These are phyloP conservation scores for Fusarium tricinctum DNA, from an alignment of 2,329 filamentous ascomycete genomes.

Conservation along the genomic window DNA sequence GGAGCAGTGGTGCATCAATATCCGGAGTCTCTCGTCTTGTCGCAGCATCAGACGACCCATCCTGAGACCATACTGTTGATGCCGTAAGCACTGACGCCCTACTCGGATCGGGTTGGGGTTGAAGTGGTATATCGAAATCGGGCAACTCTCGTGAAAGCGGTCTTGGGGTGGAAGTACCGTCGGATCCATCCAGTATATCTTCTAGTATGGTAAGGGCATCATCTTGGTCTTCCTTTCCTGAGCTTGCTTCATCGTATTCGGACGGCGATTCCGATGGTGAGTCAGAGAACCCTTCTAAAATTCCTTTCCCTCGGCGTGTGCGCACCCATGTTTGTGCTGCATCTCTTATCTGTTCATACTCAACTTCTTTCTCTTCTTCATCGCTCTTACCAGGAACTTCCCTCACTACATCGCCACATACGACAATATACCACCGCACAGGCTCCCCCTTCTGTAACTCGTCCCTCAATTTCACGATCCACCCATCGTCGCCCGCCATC, in stretches of 20 bases:
- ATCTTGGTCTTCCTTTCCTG: slow-evolving; percentile 16
- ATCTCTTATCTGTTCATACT: slow-evolving; percentile 28
- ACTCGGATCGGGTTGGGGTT: slow-evolving; percentile 10
- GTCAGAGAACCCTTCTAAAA: slow-evolving; percentile 17
- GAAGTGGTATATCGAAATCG: slow-evolving; percentile 29
- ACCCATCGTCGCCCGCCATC: slow-evolving; percentile 57
- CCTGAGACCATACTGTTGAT: slow-evolving; percentile 33
- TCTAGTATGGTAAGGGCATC: slow-evolving; percentile 34
- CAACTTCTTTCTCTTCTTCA: slow-evolving; percentile 32
- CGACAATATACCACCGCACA: slow-evolving; percentile 74
- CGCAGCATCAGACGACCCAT: slow-evolving; percentile 6
- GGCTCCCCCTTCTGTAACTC: slow-evolving; percentile 68
- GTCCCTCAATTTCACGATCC: slow-evolving; percentile 71
- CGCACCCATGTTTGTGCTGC: slow-evolving; percentile 12
- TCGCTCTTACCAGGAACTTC: slow-evolving; percentile 62
- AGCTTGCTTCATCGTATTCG: slow-evolving; percentile 30
- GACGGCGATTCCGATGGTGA: slow-evolving; percentile 37
- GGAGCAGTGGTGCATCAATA: slow-evolving; percentile 26
- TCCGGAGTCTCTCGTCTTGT: slow-evolving; percentile 25
- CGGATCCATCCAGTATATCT: slow-evolving; percentile 17
- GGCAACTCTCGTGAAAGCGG: slow-evolving; percentile 30
- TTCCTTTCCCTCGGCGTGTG: slow-evolving; percentile 8
- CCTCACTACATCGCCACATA: slow-evolving; percentile 73
- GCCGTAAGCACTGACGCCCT: slow-evolving; percentile 30
- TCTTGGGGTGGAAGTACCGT: slow-evolving; percentile 25